A percentile compares a stretch with the other conserved stretches of the same genome.
phyloP scores from a whole-genome alignment of 352 stramenopile genomes.

The Halophytophthora polymorphica region DNA sequence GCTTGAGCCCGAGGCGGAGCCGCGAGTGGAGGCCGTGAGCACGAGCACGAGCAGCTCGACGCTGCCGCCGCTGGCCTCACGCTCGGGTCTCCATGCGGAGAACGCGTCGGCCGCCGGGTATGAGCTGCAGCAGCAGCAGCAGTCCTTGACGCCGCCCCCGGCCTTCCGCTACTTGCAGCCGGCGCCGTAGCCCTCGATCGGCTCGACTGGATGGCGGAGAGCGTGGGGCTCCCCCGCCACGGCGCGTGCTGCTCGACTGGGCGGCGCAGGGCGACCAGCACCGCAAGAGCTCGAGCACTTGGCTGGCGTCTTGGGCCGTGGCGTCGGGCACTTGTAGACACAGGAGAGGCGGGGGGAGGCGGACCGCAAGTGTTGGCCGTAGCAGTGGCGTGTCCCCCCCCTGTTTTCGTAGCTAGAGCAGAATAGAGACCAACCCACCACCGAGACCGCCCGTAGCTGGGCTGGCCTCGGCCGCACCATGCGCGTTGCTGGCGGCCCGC shows the following conservation, averaged over 20 bases:
- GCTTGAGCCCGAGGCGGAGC: constrained; percentile 21
- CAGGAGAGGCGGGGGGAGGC: no score
- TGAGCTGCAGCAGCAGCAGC: constrained; percentile 4
- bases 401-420: constrained; percentile 2
- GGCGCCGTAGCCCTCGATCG: constrained; percentile 3
- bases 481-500: no score
- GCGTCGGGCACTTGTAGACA: no score
- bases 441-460: no score
- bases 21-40: constrained; percentile 7
- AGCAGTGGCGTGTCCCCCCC: no score
- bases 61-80: constrained; percentile 16
- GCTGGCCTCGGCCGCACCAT: no score
- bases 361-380: no score
- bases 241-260: no score
- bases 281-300: no score
- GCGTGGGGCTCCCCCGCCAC: no score
- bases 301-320: no score
- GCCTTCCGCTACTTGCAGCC: constrained; percentile 22
- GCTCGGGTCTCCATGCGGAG: constrained; percentile 10
- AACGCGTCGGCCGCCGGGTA: not conserved
- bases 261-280: no score
- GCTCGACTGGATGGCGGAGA: not conserved
- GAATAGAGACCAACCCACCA: not conserved
- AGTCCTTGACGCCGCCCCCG: constrained; percentile 6
- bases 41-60: not conserved